phyloP scores from a whole-genome alignment of 2,329 filamentous ascomycete genomes.

The Tolypocladium sp. region DNA sequence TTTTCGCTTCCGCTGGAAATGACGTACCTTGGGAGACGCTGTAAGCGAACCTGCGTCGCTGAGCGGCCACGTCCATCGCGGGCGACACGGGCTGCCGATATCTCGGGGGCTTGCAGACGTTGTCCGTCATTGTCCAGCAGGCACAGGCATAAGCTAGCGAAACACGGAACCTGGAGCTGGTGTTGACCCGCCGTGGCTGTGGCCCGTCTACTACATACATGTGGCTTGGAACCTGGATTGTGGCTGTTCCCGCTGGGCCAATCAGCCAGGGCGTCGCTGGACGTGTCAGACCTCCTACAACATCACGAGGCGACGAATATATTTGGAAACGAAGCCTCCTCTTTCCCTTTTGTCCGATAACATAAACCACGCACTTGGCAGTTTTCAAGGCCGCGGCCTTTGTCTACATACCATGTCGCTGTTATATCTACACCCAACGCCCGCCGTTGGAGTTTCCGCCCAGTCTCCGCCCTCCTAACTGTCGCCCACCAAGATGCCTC shows the following conservation, averaged over 20 bases:
- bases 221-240: neutral
- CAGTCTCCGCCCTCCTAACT: too few species aligned
- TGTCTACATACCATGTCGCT: too few species aligned
- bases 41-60: neutral
- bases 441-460: too few species aligned
- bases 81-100: neutral
- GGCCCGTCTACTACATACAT: neutral
- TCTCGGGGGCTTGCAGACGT: neutral
- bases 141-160: neutral
- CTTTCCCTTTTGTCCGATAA: neutral
- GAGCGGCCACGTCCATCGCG: neutral
- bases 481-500: too few species aligned
- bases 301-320: neutral
- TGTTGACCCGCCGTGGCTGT: conserved; percentile 12
- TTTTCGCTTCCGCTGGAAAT: neutral
- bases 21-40: neutral
- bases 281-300: neutral
- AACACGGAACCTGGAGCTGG: conserved; percentile 7
- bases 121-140: neutral
- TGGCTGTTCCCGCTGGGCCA: neutral
- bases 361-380: too few species aligned
- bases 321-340: neutral
- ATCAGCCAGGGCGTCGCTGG: neutral
- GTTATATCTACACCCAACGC: too few species aligned
- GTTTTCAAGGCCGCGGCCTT: too few species aligned